These are phyloP conservation scores for Diaporthe ilicicola DNA, from an alignment of 2,329 filamentous ascomycete species.

Conservation along the genomic window DNA sequence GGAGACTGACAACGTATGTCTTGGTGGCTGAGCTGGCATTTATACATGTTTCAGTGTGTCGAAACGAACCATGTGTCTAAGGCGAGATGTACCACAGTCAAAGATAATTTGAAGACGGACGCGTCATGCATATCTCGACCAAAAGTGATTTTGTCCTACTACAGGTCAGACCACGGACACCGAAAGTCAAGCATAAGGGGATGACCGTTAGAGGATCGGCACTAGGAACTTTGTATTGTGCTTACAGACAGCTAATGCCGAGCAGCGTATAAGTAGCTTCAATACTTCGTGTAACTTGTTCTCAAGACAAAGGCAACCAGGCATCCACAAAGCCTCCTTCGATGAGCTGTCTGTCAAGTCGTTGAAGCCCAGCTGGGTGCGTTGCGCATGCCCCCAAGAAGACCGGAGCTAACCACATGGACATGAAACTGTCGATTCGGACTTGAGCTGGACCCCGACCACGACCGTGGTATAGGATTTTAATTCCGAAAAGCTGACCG, in stretches of 20 bases:
- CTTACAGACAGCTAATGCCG: not conserved
- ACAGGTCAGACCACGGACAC: not conserved
- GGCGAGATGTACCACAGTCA: not conserved
- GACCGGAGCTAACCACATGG: no score
- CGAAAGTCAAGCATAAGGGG: not conserved
- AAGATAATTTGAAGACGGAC: not conserved
- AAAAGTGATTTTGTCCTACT: not conserved
- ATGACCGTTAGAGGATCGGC: not conserved
- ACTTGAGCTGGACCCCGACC: no score
- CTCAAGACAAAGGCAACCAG: not conserved
- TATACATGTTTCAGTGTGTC: no score
- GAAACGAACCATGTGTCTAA: no score
- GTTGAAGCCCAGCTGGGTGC: not conserved
- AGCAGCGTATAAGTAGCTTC: not conserved
- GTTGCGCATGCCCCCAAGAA: not conserved
- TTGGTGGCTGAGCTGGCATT: no score
- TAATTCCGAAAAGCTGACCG: no score
- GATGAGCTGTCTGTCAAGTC: not conserved
- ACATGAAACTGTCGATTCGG: no score
- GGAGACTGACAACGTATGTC: no score
- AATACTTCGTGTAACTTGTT: not conserved
- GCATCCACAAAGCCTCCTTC: conserved; percentile 1
- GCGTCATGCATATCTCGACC: not conserved
- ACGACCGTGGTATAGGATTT: no score
- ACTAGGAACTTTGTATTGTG: not conserved